Base-by-base conservation (phyloP, 2,329 filamentous ascomycete genomes). In the Dendryphion nanum region DNA sequence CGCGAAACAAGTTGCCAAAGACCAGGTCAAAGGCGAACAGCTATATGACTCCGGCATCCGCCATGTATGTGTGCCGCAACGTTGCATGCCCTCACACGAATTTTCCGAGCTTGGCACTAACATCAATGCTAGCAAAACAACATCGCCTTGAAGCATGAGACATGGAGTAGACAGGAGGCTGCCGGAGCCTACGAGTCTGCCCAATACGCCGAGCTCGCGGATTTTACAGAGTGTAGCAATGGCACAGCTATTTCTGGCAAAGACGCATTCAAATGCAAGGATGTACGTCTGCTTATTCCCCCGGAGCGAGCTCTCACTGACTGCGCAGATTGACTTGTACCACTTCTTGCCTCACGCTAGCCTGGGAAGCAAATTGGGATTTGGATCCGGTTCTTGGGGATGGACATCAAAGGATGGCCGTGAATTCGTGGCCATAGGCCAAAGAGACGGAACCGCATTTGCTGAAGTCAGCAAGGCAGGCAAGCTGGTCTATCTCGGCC, bases 341-440 rank as follows among this genome's bases (percentile, higher is more conserved):
- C 73, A 77, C 48, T 81, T 81, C 60, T 59, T 76, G 30, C 71
- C 69, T 26, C 78, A 81, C 48, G 67, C 70, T 3, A 70, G 71
- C 18, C 69, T 81, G 2, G 78, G 77, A 5, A 75, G 72, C 45
- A 59, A 50, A 17, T 57, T 49, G 15, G 68, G 67, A 20, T 64
- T 69, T 33, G 70, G 70, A 6, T 70, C 67, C 13, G 69, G 66
- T 3, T 75, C 72, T 0, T 78, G 75, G 75, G 76, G 76, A 5
- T 77, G 76, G 75, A 75, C 73, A 0, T 71, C 74, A 13, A 59
- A 63, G 1, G 67, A 71, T 30, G 75, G 74, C 18, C 74, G 76
- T 16, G 76, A 79, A 44, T 78, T 79, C 38, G 67, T 74, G 30
- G 73, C 74, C 44, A 71, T 77, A 44, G 75, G 72, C 1, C 76